Evolutionary conservation across 2,329 filamentous ascomycete genomes (phyloP), one percentile per base, ranked within the genome.

Genomic region (Ascochyta lentis): DNA sequence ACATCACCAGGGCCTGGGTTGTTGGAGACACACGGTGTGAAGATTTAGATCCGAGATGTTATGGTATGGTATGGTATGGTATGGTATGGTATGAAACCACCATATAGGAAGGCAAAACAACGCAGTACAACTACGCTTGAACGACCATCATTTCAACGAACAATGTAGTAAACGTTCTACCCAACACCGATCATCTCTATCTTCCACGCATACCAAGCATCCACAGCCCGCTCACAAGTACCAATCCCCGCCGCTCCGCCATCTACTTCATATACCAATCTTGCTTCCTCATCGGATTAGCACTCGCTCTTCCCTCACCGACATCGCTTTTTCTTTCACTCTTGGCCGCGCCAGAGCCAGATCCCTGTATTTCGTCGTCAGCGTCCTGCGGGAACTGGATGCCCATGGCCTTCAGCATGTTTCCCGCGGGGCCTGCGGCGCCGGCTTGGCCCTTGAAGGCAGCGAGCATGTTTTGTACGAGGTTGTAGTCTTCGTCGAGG

Each of bases 401-500:
- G 0, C 92, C 92, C 88, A 98, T 89, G 78, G 96, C 84, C 6
- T 88, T 89, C 68, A 99, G 83, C 57, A 99, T 79, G 71, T 97
- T 98, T 0, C 93, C 88, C 2, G 90, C 90, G 0, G 95, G 95
- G 0, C 95, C 95, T 29, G 91, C 83, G 80, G 89, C 85, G 12
- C 95, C 95, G 16, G 82, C 91, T 74, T 98, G 94, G 15, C 90
- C 89, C 71, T 96, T 96, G 77, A 99, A 93, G 66, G 91, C 94
- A 74, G 97, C 92, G 1, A 99, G 80, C 50, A 99, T 80, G 68
- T 98, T 98, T 74, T 90, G 92, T 16, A 91, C 92, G 23, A 99
- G 81, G 59, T 95, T 94, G 64, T 92, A 90, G 71, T 98, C 91
- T 26, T 95, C 86, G 60, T 95, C 84, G 49, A 89, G 86, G 0